Base-by-base conservation (phyloP, 2,329 filamentous ascomycete genomes). In the Colletotrichum sublineola region DNA sequence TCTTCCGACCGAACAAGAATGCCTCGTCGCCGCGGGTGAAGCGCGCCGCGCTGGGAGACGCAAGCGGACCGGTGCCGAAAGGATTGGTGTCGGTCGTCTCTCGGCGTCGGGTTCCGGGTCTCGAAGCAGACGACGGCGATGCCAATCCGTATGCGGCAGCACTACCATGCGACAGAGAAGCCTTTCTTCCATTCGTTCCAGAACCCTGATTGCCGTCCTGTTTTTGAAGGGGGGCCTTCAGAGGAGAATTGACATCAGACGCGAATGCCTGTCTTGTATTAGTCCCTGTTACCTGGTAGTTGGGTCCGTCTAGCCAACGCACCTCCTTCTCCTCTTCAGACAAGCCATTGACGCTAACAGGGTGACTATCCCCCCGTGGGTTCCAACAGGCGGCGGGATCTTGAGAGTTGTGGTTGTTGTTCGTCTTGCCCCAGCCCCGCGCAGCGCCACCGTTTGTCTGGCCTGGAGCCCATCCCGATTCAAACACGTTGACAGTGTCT, bases 321-420 rank as follows among this genome's bases (percentile, higher is more conserved):
- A 90, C 89, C 81, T 88, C 87, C 78, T 86, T 90, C 82, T 92
- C 91, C 73, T 90, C 87, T 6, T 82, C 74, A 1, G 88, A 86
- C 89, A 97, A 90, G 55, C 93, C 91, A 74, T 90, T 87, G 75
- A 97, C 81, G 40, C 90, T 91, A 75, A 98, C 85, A 8, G 95
- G 94, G 75, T 89, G 88, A 56, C 90, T 87, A 65, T 88, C 87
- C 33, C 93, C 94, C 72, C 88, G 87, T 71, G 88, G 83, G 79
- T 97, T 94, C 96, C 96, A 99, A 81, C 95, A 98, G 53, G 96
- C 90, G 74, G 96, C 94, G n/a, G 95, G 94, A 56, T 96, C 95
- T 78, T 93, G 90, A 71, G 91, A 91, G 74, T 88, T 86, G 74
- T 94, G 92, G 71, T 88, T 88, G 75, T 98, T 95, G 71, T 89